Percentiles rank a stretch among this genome's conserved stretches.
Conservation (phyloP, 768 basidiomycete species). For the Tylopilus sp. region DNA sequence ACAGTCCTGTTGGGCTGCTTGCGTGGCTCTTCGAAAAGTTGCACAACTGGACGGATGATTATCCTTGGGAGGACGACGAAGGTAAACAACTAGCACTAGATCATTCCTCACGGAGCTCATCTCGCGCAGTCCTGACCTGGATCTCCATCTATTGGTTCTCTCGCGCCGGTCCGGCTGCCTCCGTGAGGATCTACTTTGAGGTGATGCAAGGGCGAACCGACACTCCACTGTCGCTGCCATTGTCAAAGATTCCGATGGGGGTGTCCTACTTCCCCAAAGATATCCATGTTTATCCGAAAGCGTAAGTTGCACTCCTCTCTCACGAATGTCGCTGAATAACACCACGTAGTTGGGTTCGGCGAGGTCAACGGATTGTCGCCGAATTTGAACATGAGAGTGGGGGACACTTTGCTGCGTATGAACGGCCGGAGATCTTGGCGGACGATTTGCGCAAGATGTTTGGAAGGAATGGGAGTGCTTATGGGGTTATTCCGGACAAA, state of each 20-base stretch:
- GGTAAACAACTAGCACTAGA: slow-evolving; percentile 15
- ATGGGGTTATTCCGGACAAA: slow-evolving; percentile 43
- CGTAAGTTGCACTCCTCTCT: slow-evolving; percentile 27
- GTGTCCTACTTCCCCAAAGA: slow-evolving; percentile 52
- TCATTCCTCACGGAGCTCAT: not conserved
- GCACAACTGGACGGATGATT: slow-evolving; percentile 45
- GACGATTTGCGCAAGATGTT: slow-evolving; percentile 56
- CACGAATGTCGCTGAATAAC: not conserved
- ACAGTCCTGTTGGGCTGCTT: slow-evolving; percentile 52
- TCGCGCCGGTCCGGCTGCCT: slow-evolving; percentile 53
- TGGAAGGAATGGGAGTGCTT: slow-evolving; percentile 47
- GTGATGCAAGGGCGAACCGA: slow-evolving; percentile 6
- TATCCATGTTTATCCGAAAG: slow-evolving; percentile 31
- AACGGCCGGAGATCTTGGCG: slow-evolving; percentile 45
- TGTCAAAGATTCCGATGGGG: slow-evolving; percentile 40
- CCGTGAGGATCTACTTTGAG: slow-evolving; percentile 58
- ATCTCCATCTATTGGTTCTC: slow-evolving; percentile 58
- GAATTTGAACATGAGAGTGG: slow-evolving; percentile 46
- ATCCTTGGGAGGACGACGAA: slow-evolving; percentile 57
- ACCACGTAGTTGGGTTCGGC: slow-evolving; percentile 38
- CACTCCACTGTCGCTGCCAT: not conserved
- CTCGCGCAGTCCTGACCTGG: slow-evolving; percentile 52
- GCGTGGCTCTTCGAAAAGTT: slow-evolving; percentile 53
- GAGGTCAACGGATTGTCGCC: slow-evolving; percentile 42
- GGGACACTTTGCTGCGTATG: slow-evolving; percentile 58